These are phyloP conservation scores for Amphibolis antarctica DNA, from an alignment of 106 monocot genomes.

Conservation along the genomic window DNA sequence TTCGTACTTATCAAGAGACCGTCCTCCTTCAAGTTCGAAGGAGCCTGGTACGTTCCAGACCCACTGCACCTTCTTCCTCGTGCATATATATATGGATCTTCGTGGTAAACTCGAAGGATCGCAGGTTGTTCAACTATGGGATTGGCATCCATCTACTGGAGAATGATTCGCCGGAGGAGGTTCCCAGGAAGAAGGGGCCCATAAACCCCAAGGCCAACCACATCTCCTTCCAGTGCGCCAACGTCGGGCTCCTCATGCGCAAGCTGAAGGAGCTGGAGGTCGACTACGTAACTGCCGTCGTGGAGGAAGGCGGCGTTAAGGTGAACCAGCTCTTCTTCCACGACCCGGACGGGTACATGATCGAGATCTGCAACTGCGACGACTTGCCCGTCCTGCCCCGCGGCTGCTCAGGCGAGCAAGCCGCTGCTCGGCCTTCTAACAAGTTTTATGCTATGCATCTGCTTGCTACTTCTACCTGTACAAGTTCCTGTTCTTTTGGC, in stretches of 20 bases:
- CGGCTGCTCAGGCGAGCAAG: slow-evolving; percentile 35
- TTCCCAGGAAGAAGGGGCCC: slow-evolving; percentile 34
- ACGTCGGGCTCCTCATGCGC: slow-evolving; percentile 39
- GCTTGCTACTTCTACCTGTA: no score
- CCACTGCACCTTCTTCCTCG: not conserved
- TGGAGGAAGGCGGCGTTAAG: slow-evolving; percentile 65
- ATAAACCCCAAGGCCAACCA: slow-evolving; percentile 84
- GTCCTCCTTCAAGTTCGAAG: slow-evolving; percentile 69
- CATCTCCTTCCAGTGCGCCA: slow-evolving; percentile 87
- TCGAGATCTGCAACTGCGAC: slow-evolving; percentile 98
- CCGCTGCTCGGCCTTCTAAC: no score
- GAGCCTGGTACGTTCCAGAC: slow-evolving; percentile 39
- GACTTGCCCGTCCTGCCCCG: slow-evolving; percentile 64
- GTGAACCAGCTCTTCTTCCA: slow-evolving; percentile 94
- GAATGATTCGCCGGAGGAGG: slow-evolving; percentile 34
- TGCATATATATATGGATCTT: not conserved
- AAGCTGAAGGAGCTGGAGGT: slow-evolving; percentile 55
- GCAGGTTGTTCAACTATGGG: slow-evolving; percentile 89
- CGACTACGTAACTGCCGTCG: slow-evolving; percentile 25
- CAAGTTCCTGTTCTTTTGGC: no score
- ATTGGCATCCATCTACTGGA: slow-evolving; percentile 85
- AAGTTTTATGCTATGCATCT: no score
- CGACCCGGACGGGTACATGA: slow-evolving; percentile 92
- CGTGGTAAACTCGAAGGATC: not conserved
- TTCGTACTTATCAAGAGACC: slow-evolving; percentile 71